Evolutionary conservation across 495 filamentous ascomycete species (phyloP).

Genomic region (Opeltia flavorubescens): DNA sequence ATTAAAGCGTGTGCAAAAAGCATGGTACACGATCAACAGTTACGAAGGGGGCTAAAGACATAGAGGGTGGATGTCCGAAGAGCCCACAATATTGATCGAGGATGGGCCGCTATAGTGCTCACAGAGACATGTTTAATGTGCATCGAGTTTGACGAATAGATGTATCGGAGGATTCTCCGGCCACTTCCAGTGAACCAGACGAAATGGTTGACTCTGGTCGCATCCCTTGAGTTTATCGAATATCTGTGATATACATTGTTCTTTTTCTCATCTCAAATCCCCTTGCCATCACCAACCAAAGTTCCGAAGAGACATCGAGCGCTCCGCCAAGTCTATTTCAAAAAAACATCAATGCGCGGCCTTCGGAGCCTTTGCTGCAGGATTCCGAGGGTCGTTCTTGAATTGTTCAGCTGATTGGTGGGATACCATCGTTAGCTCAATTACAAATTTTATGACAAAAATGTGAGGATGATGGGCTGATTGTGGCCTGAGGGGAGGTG

Average conservation of each 20-base stretch:
- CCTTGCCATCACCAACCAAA: not conserved
- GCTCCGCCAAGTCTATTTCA: not conserved
- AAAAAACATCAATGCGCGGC: slow-evolving; percentile 11
- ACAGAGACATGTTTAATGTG: no score
- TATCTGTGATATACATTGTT: not conserved
- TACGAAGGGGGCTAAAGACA: no score
- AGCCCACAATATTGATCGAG: no score
- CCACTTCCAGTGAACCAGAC: no score
- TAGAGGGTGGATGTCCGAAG: no score
- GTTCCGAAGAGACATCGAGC: not conserved
- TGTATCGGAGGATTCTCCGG: not conserved
- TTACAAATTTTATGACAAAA: not conserved
- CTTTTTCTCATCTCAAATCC: not conserved
- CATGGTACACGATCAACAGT: no score
- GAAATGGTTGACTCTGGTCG: no score
- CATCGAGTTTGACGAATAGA: no score
- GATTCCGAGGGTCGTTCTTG: slow-evolving; percentile 94
- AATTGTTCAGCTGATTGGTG: slow-evolving; percentile 60
- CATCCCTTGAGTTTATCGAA: not conserved
- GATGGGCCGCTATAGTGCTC: no score
- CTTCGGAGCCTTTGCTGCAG: slow-evolving; percentile 42
- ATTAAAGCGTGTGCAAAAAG: no score
- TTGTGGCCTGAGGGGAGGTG: not conserved
- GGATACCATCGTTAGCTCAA: not conserved
- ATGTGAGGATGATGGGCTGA: not conserved